These are phyloP conservation scores for Clausena lansium DNA, from an alignment of 345 rosid species.

Conservation along the genomic window DNA sequence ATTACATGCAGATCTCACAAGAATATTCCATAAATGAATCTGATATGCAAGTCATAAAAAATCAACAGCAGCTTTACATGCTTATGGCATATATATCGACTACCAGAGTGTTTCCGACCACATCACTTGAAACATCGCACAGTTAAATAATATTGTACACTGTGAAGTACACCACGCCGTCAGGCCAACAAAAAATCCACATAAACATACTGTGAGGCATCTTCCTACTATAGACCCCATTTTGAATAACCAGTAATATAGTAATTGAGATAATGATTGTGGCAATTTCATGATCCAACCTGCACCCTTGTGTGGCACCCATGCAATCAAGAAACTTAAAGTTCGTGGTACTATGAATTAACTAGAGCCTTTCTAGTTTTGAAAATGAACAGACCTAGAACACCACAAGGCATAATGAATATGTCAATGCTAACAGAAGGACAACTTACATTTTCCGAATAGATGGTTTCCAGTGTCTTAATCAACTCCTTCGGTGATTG, in stretches of 20 bases:
- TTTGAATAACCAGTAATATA: not conserved
- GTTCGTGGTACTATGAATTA: not conserved
- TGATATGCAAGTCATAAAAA: not conserved
- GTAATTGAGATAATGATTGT: not conserved
- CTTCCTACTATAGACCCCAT: not conserved
- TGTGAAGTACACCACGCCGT: not conserved
- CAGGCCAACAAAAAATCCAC: not conserved
- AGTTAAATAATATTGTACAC: not conserved
- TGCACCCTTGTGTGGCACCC: not conserved
- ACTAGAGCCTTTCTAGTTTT: not conserved
- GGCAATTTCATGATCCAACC: not conserved
- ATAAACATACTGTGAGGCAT: not conserved
- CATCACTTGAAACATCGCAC: not conserved
- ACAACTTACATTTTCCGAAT: slow-evolving; percentile 69
- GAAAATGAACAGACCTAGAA: not conserved
- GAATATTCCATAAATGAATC: not conserved
- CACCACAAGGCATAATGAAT: not conserved
- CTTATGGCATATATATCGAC: not conserved
- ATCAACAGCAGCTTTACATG: not conserved
- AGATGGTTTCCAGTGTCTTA: slow-evolving; percentile 55
- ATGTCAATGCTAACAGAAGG: not conserved
- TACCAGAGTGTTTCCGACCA: not conserved
- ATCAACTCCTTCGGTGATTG: slow-evolving; percentile 79
- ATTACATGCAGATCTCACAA: not conserved
- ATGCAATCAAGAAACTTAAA: not conserved